These are phyloP conservation scores for Candida germanica DNA, from an alignment of 805 yeast genomes.

Conservation along the genomic window DNA sequence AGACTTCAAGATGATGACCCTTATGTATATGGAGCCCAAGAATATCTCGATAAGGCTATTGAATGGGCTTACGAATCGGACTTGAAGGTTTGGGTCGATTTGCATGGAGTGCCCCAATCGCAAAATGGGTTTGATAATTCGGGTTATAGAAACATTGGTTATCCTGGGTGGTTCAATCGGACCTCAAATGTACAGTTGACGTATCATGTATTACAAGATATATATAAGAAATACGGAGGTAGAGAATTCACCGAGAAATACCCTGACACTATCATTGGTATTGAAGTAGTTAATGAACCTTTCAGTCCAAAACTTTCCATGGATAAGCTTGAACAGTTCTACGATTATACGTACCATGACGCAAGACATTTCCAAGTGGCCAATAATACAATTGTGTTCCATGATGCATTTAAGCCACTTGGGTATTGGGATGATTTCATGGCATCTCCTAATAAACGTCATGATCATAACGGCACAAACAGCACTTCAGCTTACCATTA, in stretches of 20 bases:
- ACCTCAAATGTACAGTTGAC: slow-evolving; percentile 28
- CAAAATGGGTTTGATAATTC: slow-evolving; percentile 88
- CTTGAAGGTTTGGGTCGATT: slow-evolving; percentile 68
- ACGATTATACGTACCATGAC: slow-evolving; percentile 27
- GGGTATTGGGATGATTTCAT: slow-evolving; percentile 49
- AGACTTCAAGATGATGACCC: slow-evolving; percentile 50
- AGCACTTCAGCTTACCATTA: slow-evolving; percentile 24
- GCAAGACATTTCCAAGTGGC: slow-evolving; percentile 27
- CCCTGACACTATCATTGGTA: slow-evolving; percentile 35
- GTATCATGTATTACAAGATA: slow-evolving; percentile 28
- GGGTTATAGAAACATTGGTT: slow-evolving; percentile 52
- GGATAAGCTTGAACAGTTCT: slow-evolving; percentile 24
- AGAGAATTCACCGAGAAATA: slow-evolving; percentile 11
- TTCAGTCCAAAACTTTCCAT: slow-evolving; percentile 23
- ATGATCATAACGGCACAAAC: slow-evolving; percentile 10
- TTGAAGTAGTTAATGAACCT: slow-evolving; percentile 42
- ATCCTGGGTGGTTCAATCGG: slow-evolving; percentile 34
- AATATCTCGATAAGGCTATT: slow-evolving; percentile 61
- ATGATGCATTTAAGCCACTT: slow-evolving; percentile 60
- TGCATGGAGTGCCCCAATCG: slow-evolving; percentile 83
- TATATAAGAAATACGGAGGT: slow-evolving; percentile 35
- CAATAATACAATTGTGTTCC: slow-evolving; percentile 50
- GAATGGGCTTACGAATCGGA: slow-evolving; percentile 64
- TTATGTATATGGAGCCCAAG: slow-evolving; percentile 64
- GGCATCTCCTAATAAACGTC: slow-evolving; percentile 1